Evolutionary conservation across 805 yeast genomes (phyloP).

Genomic region (Candida germanica): DNA sequence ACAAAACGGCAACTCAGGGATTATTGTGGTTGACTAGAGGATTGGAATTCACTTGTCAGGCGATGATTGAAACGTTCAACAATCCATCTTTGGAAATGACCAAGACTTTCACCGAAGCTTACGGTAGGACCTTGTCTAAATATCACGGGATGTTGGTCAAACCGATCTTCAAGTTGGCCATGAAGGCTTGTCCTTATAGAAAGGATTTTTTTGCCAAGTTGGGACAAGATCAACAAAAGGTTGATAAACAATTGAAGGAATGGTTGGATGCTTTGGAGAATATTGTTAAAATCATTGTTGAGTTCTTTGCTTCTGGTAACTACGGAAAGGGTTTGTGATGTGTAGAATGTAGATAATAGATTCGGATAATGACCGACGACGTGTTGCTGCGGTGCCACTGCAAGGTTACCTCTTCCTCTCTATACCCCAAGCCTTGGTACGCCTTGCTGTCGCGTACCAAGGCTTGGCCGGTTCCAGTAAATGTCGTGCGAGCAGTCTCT

Average conservation of each 20-base stretch:
- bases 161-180: conserved; percentile 88
- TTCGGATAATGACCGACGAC: too few relatives aligned
- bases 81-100: conserved; percentile 64
- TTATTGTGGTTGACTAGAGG: conserved; percentile 85
- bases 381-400: too few relatives aligned
- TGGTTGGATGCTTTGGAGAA: conserved; percentile 80
- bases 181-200: conserved; percentile 94
- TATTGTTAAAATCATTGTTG: conserved; percentile 69
- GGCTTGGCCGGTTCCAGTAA: too few relatives aligned
- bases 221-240: conserved; percentile 72
- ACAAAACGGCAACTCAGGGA: conserved; percentile 86
- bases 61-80: conserved; percentile 75
- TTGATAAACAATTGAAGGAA: conserved; percentile 55
- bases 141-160: conserved; percentile 79
- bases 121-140: conserved; percentile 73
- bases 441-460: too few relatives aligned
- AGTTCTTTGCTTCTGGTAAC: conserved; percentile 73
- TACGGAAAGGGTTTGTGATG: conserved; percentile 81
- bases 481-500: too few relatives aligned
- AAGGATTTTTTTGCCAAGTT: conserved; percentile 78
- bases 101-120: conserved; percentile 80
- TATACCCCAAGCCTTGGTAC: too few relatives aligned
- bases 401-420: too few relatives aligned
- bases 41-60: conserved; percentile 84
- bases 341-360: too few relatives aligned